phyloP scores from a whole-genome alignment of 2,329 filamentous ascomycete species.

The Cytospora piceae region DNA sequence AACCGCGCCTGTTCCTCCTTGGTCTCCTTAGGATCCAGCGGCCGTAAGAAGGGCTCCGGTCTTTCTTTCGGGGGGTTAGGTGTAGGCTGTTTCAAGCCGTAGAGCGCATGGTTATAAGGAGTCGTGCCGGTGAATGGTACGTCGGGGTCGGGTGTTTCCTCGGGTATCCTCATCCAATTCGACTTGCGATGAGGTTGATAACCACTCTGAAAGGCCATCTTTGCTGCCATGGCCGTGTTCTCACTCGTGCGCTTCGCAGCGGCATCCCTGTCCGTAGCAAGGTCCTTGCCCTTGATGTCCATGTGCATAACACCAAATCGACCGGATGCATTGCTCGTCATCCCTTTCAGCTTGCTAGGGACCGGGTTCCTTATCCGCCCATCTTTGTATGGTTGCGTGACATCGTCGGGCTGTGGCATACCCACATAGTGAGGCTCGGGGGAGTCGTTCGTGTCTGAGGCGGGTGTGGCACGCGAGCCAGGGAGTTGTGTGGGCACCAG shows the following conservation, averaged over 20 bases:
- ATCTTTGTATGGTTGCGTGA: slow-evolving; percentile 42
- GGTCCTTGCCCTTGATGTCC: slow-evolving; percentile 49
- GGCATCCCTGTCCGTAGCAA: slow-evolving; percentile 53
- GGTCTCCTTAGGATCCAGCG: slow-evolving; percentile 48
- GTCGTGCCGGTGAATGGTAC: slow-evolving; percentile 29
- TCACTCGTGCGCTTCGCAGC: slow-evolving; percentile 66
- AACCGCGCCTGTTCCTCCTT: slow-evolving; percentile 65
- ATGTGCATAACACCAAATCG: slow-evolving; percentile 69
- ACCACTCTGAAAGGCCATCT: slow-evolving; percentile 56
- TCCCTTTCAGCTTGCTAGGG: slow-evolving; percentile 65
- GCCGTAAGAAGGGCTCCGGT: slow-evolving; percentile 8
- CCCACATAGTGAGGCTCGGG: slow-evolving; percentile 23
- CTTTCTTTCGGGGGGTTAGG: slow-evolving; percentile 22
- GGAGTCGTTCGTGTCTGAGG: slow-evolving; percentile 10
- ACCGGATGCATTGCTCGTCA: slow-evolving; percentile 58
- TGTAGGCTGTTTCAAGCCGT: slow-evolving; percentile 25
- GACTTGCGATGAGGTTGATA: slow-evolving; percentile 41
- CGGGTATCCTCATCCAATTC: slow-evolving; percentile 28
- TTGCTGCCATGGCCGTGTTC: slow-evolving; percentile 61
- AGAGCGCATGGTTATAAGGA: slow-evolving; percentile 27
- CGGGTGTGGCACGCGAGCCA: slow-evolving; percentile 8
- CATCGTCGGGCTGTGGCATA: slow-evolving; percentile 33
- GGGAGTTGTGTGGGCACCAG: slow-evolving; percentile 19
- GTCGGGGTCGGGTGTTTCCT: slow-evolving; percentile 19
- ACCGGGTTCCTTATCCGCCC: slow-evolving; percentile 60